These are phyloP conservation scores for Fusarium sulawesiense DNA, from an alignment of 2,329 filamentous ascomycete genomes.

Conservation along the genomic window DNA sequence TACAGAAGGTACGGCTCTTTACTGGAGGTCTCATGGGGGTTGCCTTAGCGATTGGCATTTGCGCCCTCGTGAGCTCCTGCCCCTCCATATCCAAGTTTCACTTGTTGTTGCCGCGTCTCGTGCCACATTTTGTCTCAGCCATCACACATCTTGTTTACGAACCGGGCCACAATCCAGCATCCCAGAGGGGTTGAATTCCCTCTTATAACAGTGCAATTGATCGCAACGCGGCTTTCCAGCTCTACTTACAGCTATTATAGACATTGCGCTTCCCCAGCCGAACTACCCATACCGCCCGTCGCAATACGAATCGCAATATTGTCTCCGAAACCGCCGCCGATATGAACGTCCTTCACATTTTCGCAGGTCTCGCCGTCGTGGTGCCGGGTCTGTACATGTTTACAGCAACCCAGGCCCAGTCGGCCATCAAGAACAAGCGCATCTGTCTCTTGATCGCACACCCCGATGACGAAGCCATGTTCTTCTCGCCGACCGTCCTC, in stretches of 20 bases:
- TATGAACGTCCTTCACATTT: constrained; percentile 43
- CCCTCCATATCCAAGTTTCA: constrained; percentile 33
- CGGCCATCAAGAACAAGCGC: constrained; percentile 78
- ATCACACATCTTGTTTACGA: constrained; percentile 12
- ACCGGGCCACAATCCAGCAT: neutral
- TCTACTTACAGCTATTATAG: constrained; percentile 3
- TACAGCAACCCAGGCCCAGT: constrained; percentile 58
- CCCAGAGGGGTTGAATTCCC: neutral
- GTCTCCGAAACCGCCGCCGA: constrained; percentile 3
- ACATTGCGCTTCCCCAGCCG: constrained; percentile 1
- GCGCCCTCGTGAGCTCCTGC: constrained; percentile 28
- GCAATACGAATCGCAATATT: neutral
- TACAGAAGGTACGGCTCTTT: neutral
- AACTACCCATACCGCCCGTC: neutral
- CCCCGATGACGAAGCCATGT: constrained; percentile 99
- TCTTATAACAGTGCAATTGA: constrained; percentile 3
- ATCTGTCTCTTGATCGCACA: constrained; percentile 95
- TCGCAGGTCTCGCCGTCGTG: constrained; percentile 50
- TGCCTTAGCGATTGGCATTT: constrained; percentile 34
- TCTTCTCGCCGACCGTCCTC: constrained; percentile 90
- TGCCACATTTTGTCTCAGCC: constrained; percentile 23
- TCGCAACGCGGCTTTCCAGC: neutral
- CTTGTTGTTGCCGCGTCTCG: constrained; percentile 24
- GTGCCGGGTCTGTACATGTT: constrained; percentile 66
- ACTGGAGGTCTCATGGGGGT: constrained; percentile 20